Conservation (phyloP, 2,329 filamentous ascomycete species). For the Penicillium sp. region DNA sequence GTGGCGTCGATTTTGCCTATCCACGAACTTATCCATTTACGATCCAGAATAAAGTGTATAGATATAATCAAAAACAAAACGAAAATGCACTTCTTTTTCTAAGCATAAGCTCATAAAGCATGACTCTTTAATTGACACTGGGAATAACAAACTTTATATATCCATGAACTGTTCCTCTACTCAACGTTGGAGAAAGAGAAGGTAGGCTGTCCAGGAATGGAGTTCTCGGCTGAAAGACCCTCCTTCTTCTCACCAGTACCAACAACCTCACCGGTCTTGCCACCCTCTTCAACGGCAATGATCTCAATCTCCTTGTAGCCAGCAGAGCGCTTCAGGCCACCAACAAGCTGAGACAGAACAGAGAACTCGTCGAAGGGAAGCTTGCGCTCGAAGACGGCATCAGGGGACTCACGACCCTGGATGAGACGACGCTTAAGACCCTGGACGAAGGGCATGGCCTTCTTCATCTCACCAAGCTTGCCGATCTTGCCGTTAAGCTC, state of each 20-base stretch:
- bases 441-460: conserved; percentile 97
- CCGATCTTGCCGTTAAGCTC: conserved; percentile 73
- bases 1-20: too few relatives aligned
- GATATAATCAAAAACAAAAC: not conserved
- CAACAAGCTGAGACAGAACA: conserved; percentile 75
- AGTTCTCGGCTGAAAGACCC: conserved; percentile 67
- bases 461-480: conserved; percentile 83
- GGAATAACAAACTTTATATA: not conserved
- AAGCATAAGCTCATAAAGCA: conserved; percentile 26
- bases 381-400: conserved; percentile 76
- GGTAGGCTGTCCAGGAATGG: conserved; percentile 78
- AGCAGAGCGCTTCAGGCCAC: conserved; percentile 74
- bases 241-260: conserved; percentile 56
- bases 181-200: conserved; percentile 83
- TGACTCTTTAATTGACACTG: conserved; percentile 15
- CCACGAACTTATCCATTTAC: not conserved
- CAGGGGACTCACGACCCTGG: conserved; percentile 62
- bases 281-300: conserved; percentile 65
- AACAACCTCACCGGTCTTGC: conserved; percentile 48
- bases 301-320: conserved; percentile 72
- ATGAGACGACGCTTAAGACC: conserved; percentile 79
- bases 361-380: conserved; percentile 82
- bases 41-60: not conserved
- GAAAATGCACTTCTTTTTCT: conserved; percentile 21
- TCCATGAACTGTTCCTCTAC: conserved; percentile 14